Conservation (phyloP, 108 stramenopile species). For the Nitzschia putrida region DNA sequence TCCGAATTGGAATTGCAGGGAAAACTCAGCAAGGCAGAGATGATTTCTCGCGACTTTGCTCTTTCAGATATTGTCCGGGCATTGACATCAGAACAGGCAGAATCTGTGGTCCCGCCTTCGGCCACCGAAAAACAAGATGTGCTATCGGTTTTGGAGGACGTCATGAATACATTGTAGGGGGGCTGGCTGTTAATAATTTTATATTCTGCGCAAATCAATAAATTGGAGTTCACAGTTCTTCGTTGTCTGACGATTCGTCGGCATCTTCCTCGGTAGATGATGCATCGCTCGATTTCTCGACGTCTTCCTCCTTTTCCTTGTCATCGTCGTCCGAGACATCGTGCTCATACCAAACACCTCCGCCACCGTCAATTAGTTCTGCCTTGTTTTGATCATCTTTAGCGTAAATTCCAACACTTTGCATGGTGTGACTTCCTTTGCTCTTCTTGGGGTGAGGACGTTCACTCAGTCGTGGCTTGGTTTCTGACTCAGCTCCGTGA, state of each 20-base stretch:
- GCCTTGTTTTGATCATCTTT: slow-evolving; percentile 84
- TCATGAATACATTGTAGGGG: slow-evolving; percentile 9
- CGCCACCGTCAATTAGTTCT: slow-evolving; percentile 84
- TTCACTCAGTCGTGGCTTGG: slow-evolving; percentile 51
- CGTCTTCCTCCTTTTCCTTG: slow-evolving; percentile 18
- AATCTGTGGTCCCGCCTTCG: not conserved
- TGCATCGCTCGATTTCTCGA: slow-evolving; percentile 13
- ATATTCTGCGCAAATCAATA: not conserved
- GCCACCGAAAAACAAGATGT: slow-evolving; percentile 11
- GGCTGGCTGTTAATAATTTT: not conserved
- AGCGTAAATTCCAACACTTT: slow-evolving; percentile 83
- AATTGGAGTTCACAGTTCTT: not conserved
- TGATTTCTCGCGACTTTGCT: slow-evolving; percentile 17
- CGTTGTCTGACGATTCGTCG: not conserved
- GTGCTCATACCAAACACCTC: slow-evolving; percentile 83
- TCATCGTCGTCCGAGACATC: slow-evolving; percentile 78
- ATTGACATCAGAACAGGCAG: not conserved
- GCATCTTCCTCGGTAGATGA: not conserved
- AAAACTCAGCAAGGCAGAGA: slow-evolving; percentile 26
- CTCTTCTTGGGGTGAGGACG: slow-evolving; percentile 66
- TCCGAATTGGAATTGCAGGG: slow-evolving; percentile 14
- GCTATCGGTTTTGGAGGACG: slow-evolving; percentile 10
- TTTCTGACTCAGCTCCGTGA: slow-evolving; percentile 5
- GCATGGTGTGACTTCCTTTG: slow-evolving; percentile 87
- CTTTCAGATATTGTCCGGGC: slow-evolving; percentile 16